Evolutionary conservation across 768 basidiomycete genomes (phyloP).

Genomic region (Paxillus involutus): DNA sequence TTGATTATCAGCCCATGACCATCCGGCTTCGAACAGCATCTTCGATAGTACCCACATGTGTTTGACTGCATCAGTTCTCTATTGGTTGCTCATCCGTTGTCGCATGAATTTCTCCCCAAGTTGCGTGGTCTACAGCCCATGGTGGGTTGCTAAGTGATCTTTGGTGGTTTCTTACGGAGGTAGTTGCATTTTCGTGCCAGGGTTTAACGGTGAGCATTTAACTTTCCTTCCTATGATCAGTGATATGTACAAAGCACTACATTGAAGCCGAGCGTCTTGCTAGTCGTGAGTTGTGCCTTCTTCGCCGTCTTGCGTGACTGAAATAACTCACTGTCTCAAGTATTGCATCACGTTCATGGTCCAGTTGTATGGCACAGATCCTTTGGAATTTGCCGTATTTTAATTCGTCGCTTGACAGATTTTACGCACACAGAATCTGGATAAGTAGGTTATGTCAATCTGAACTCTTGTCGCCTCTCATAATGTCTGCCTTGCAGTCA

Average conservation of each 20-base stretch:
- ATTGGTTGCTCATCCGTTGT: too few relatives aligned
- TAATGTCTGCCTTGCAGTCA: conserved; percentile 12
- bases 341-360: conserved; percentile 18
- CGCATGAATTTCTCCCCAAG: too few relatives aligned
- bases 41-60: too few relatives aligned
- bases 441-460: conserved; percentile 15
- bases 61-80: too few relatives aligned
- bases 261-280: neutral
- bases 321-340: conserved; percentile 8
- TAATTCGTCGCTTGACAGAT: conserved; percentile 8
- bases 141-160: too few relatives aligned
- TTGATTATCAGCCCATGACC: too few relatives aligned
- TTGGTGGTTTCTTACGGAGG: neutral
- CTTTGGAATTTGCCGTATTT: neutral
- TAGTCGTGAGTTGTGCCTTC: conserved; percentile 2
- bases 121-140: neutral
- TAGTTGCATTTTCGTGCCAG: neutral
- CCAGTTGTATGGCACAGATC: conserved; percentile 10
- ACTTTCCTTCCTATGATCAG: neutral
- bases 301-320: neutral
- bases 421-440: conserved; percentile 27
- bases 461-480: neutral
- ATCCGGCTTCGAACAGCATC: too few relatives aligned
- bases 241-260: neutral
- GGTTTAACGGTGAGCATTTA: conserved; percentile 1